Evolutionary conservation across 2,329 filamentous ascomycete species (phyloP), one percentile per base, ranked within the genome.

Genomic region (Ilyonectria robusta): DNA sequence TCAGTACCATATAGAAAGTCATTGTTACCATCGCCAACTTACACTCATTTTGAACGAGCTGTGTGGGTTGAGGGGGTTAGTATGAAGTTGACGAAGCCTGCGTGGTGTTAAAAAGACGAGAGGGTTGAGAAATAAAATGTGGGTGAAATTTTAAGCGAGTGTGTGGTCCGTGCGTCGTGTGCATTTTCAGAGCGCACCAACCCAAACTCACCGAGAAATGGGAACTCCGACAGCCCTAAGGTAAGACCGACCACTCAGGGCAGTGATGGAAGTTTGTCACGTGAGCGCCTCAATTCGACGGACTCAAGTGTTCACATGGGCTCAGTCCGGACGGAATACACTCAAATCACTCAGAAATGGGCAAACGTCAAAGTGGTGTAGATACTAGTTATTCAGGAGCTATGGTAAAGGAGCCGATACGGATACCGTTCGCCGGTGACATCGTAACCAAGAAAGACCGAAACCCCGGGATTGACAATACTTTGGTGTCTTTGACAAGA

Each of bases 21-120:
- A 75, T 73, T 76, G 73, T 73, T 61, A 33, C 47, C 46, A 44
- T 73, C 59, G 51, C 54, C 50, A 60, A 81, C 81, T 76, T 76
- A 82, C 81, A 82, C 79, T 81, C 81, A 82, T 82, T 72, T 79
- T 81, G 80, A 74, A 75, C 77, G 75, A 68, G 75, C 79, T 81
- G 78, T 75, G 72, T 78, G 76, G 75, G 78, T 78, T 77, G 76
- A 76, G 72, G 76, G 77, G 77, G 80, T 81, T 81, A 80, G 79
- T 81, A 77, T 68, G 70, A 78, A 76, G 75, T 78, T 76, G 77
- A 77, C 76, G 71, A 76, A 76, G 77, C 76, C 78, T 78, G 75
- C 74, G 70, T 73, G 68, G 58, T 50, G 68, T 68, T 61, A 72
- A 77, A 65, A 75, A 76, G 78, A 77, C 72, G 75, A 78, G 77